Conservation (phyloP, 2,329 filamentous ascomycete species). For the Cercospora sesami region DNA sequence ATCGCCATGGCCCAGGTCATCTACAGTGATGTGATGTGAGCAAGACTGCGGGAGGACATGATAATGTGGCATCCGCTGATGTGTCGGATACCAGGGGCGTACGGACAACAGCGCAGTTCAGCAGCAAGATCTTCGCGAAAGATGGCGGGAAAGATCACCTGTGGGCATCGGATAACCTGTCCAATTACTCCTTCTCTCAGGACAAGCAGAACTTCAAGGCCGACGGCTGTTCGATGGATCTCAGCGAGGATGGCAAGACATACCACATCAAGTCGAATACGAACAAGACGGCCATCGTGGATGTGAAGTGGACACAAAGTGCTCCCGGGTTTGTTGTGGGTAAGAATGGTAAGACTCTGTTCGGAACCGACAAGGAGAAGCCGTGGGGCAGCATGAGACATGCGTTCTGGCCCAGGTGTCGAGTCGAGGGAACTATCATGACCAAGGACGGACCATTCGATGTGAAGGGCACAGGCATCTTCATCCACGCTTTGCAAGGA, state of each 20-base stretch:
- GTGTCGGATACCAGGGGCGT: slow-evolving; percentile 64
- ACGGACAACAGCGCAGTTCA: slow-evolving; percentile 89
- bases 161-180: slow-evolving; percentile 80
- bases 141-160: slow-evolving; percentile 68
- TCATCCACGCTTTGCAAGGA: slow-evolving; percentile 84
- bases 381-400: slow-evolving; percentile 95
- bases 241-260: slow-evolving; percentile 77
- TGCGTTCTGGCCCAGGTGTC: slow-evolving; percentile 88
- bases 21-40: slow-evolving; percentile 93
- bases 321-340: slow-evolving; percentile 83
- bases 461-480: slow-evolving; percentile 76
- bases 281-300: slow-evolving; percentile 77
- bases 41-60: neutral
- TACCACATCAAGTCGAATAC: slow-evolving; percentile 90
- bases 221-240: slow-evolving; percentile 77
- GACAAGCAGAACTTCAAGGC: slow-evolving; percentile 82
- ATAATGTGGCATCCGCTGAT: slow-evolving; percentile 16
- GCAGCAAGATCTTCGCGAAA: slow-evolving; percentile 84
- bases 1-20: slow-evolving; percentile 85
- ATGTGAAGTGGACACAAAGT: slow-evolving; percentile 74
- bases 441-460: slow-evolving; percentile 79
- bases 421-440: slow-evolving; percentile 77
- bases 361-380: slow-evolving; percentile 78
- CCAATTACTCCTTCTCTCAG: slow-evolving; percentile 79
- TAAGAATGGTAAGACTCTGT: slow-evolving; percentile 78